A percentile compares a stretch with the other conserved stretches of the same genome.
Conservation (phyloP, 208 protist genomes). For the Wallacemonas sp. region DNA sequence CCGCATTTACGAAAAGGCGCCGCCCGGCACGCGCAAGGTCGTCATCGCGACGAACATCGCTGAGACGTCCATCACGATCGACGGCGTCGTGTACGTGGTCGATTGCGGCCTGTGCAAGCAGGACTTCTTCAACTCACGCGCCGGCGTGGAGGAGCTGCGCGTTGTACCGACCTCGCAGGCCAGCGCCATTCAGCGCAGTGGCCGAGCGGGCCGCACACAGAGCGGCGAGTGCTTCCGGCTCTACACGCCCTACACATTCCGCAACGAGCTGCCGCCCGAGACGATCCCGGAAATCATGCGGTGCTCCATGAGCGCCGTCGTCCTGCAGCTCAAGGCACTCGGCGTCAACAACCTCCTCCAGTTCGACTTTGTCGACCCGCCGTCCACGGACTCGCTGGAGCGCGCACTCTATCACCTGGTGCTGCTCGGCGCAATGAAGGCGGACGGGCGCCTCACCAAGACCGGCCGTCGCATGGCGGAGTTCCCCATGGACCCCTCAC, state of each 20-base stretch:
- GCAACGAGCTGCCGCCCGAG: slow-evolving; percentile 94
- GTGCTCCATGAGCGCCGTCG: slow-evolving; percentile 95
- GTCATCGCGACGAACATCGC: slow-evolving; percentile 99
- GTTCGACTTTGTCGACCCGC: slow-evolving; percentile 98
- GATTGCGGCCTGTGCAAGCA: slow-evolving; percentile 98
- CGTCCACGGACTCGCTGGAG: slow-evolving; percentile 97
- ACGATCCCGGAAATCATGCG: slow-evolving; percentile 97
- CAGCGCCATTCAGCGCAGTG: slow-evolving; percentile 94
- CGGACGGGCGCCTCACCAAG: slow-evolving; percentile 96
- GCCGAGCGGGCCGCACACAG: slow-evolving; percentile 94
- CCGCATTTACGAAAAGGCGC: slow-evolving; percentile 98
- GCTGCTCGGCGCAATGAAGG: slow-evolving; percentile 98
- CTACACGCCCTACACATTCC: slow-evolving; percentile 95
- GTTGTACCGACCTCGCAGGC: slow-evolving; percentile 97
- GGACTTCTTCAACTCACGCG: slow-evolving; percentile 96
- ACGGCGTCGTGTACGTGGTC: slow-evolving; percentile 99
- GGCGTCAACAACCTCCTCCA: slow-evolving; percentile 97
- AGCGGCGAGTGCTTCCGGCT: slow-evolving; percentile 97
- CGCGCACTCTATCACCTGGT: slow-evolving; percentile 97
- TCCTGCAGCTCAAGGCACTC: slow-evolving; percentile 97
- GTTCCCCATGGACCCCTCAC: slow-evolving; percentile 98
- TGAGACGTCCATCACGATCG: slow-evolving; percentile 99
- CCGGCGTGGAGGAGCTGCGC: slow-evolving; percentile 96
- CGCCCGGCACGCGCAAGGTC: slow-evolving; percentile 90
- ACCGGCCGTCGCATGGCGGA: slow-evolving; percentile 97